Base-by-base conservation (phyloP, 306 rosid species). In the Quercus rubra region DNA sequence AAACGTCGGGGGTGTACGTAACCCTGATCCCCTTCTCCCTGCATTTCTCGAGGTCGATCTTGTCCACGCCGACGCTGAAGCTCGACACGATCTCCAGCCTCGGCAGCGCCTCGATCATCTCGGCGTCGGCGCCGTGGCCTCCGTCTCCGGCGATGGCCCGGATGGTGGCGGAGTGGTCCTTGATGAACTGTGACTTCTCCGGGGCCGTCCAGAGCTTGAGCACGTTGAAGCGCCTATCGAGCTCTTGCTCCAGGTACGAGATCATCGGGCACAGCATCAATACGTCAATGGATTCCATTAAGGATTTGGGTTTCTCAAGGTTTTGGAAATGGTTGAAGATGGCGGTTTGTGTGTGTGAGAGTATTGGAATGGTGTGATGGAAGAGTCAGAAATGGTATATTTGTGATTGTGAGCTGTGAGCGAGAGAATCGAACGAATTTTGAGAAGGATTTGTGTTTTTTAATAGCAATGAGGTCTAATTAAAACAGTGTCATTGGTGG, bases 11-110 rank as follows among this genome's bases (percentile, higher is more conserved):
- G 0, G 99, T 92, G 71, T 89, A 84, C 28, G 92, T 90, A 14
- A 95, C 99, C 46, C 88, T 77, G 75, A 95, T 86, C 76, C 98
- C 93, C 75, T 72, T 92, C 79, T 85, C 92, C 80, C 27, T 86
- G 9, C 98, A 95, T 58, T 76, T 85, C 0, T 57, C 55, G 55
- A 89, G 9, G 58, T 95, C 99, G 35, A 92, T 86, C 86, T 78
- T 86, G 41, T 95, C 99, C 21, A 93, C 79, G 1, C 99, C 98
- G 0, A 91, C 98, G 59, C 99, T 89, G 81, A 38, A 89, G 81
- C 89, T 79, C 20, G 97, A 81, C 7, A 95, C 68, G n/a, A 95
- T 91, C 85, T 93, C 97, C 43, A 95, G 78, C 71, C 84, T 88
- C 41, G 97, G 97, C 71, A 92, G 55, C 2, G 88, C 79, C 3